phyloP scores from a whole-genome alignment of 2,329 filamentous ascomycete species.

The Hypoxylon sp. region DNA sequence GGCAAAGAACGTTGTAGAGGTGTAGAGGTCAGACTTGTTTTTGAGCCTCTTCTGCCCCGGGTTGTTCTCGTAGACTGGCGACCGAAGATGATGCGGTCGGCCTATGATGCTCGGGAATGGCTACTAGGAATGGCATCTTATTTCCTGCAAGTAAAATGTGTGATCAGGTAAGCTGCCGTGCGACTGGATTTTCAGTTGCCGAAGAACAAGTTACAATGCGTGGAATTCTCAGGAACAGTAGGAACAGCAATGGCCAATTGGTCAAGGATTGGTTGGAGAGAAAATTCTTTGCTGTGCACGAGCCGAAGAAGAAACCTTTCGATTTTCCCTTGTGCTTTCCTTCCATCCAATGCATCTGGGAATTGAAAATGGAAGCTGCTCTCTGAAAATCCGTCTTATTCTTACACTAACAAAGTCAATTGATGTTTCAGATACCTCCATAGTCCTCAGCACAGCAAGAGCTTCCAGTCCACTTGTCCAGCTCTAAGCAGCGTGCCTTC shows the following conservation, averaged over 20 bases:
- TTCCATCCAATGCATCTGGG: constrained; percentile 9
- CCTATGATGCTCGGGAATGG: constrained; percentile 22
- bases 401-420: background rate
- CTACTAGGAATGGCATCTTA: constrained; percentile 29
- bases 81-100: constrained; percentile 19
- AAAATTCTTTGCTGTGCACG: constrained; percentile 16
- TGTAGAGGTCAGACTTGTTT: constrained; percentile 13
- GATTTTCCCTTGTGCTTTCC: constrained; percentile 4
- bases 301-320: constrained; percentile 8
- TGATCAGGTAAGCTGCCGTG: constrained; percentile 30
- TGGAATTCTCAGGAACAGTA: constrained; percentile 28
- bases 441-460: background rate
- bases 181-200: constrained; percentile 28
- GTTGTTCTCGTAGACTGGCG: constrained; percentile 18
- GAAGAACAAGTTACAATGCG: constrained; percentile 30
- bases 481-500: background rate
- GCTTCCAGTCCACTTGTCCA: background rate
- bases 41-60: constrained; percentile 9
- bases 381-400: background rate
- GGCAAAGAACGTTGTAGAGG: constrained; percentile 24
- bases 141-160: background rate
- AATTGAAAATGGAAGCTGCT: constrained; percentile 20
- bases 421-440: background rate
- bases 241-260: constrained; percentile 28
- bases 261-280: constrained; percentile 24